Conservation (phyloP, 2,329 filamentous ascomycete species). For the Stylonectria norvegica region DNA sequence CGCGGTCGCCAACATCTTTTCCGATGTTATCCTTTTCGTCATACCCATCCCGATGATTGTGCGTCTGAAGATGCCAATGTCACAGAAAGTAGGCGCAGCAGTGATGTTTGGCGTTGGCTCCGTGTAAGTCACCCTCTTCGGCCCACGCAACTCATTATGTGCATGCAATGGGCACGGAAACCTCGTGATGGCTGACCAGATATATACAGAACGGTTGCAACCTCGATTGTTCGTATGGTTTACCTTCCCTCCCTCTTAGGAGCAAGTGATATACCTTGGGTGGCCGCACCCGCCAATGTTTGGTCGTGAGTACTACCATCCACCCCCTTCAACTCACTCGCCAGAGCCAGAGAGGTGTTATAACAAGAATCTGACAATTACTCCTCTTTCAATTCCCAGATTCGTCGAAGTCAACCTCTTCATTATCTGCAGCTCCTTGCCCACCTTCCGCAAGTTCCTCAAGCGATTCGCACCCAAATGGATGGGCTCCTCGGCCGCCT, state of each 20-base stretch:
- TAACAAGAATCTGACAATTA: background rate
- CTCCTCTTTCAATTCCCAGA: slow-evolving; percentile 12
- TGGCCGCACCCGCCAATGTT: slow-evolving; percentile 22
- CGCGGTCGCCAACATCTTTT: slow-evolving; percentile 45
- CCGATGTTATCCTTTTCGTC: slow-evolving; percentile 43
- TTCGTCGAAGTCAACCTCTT: slow-evolving; percentile 37
- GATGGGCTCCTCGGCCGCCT: slow-evolving; percentile 62
- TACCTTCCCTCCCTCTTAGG: slow-evolving; percentile 22
- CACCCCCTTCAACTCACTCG: background rate
- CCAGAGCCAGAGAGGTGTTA: background rate
- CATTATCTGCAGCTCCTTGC: slow-evolving; percentile 34
- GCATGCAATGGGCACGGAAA: background rate
- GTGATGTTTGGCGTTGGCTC: slow-evolving; percentile 43
- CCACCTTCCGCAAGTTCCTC: slow-evolving; percentile 48
- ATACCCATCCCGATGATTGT: slow-evolving; percentile 45
- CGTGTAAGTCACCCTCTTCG: slow-evolving; percentile 10
- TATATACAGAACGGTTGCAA: slow-evolving; percentile 28
- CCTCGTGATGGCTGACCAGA: background rate
- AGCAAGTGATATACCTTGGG: slow-evolving; percentile 26
- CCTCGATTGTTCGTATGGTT: slow-evolving; percentile 28
- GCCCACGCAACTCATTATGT: background rate
- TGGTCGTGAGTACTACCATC: slow-evolving; percentile 22
- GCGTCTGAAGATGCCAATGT: slow-evolving; percentile 39
- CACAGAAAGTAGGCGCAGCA: slow-evolving; percentile 44
- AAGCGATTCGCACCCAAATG: slow-evolving; percentile 56